These are phyloP conservation scores for Secale cereale DNA, from an alignment of 176 grass and related monocot genomes.

Conservation along the genomic window DNA sequence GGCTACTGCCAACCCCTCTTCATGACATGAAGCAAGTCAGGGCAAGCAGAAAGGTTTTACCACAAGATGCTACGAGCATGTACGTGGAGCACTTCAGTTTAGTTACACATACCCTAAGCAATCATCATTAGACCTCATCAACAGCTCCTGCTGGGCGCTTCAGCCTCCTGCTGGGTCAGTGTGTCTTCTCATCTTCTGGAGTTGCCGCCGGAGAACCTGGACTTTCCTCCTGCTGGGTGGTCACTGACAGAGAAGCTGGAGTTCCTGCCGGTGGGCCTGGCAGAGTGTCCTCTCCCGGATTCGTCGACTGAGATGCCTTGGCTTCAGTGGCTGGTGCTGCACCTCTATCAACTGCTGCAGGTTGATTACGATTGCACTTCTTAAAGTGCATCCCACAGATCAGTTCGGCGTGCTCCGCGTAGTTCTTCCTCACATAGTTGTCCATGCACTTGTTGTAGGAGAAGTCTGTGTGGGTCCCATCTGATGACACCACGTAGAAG, in stretches of 20 bases:
- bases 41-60: too few relatives aligned
- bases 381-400: constrained; percentile 61
- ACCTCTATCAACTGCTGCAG: constrained; percentile 15
- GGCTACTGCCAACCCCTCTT: too few relatives aligned
- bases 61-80: too few relatives aligned
- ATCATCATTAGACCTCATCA: neutral
- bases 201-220: neutral
- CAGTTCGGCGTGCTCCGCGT: constrained; percentile 46
- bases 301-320: neutral
- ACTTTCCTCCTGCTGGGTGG: neutral
- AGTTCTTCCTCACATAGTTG: constrained; percentile 58
- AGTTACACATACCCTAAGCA: neutral
- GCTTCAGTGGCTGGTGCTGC: neutral
- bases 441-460: constrained; percentile 81
- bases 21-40: too few relatives aligned
- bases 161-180: too few relatives aligned
- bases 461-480: constrained; percentile 63
- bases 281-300: neutral
- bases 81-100: neutral
- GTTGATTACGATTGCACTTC: constrained; percentile 7
- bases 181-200: too few relatives aligned
- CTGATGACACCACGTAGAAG: constrained; percentile 59
- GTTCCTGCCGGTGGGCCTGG: neutral
- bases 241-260: neutral
- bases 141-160: too few relatives aligned